Conservation (phyloP, 139 green algal species). For the Asterochloris erici region DNA sequence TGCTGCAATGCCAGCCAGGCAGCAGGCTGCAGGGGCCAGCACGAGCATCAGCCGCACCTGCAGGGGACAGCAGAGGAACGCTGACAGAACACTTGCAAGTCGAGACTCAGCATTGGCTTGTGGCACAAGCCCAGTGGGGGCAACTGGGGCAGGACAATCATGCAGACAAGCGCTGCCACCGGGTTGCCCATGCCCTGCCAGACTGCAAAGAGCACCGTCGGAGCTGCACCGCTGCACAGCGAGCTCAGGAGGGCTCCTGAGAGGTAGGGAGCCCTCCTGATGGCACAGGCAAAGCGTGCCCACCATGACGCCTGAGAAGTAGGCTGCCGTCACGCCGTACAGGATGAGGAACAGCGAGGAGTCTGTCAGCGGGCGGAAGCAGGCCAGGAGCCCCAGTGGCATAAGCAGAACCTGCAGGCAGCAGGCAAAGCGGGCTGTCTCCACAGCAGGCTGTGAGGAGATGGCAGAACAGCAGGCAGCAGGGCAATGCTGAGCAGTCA, state of each 20-base stretch:
- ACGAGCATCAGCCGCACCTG: conserved; percentile 96
- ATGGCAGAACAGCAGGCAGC: not conserved
- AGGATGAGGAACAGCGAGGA: conserved; percentile 89
- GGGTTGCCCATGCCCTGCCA: too few species aligned
- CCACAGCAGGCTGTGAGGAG: conserved; percentile 15
- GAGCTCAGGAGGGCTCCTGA: conserved; percentile 68
- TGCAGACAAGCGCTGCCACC: too few species aligned
- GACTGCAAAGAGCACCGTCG: too few species aligned
- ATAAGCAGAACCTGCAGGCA: conserved; percentile 40
- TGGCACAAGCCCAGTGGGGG: too few species aligned
- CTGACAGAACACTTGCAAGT: too few species aligned
- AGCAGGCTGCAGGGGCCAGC: conserved; percentile 90
- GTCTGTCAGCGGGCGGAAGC: conserved; percentile 79
- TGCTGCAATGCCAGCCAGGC: conserved; percentile 80
- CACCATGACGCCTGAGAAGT: conserved; percentile 94
- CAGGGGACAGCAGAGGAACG: too few species aligned
- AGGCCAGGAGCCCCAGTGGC: conserved; percentile 72
- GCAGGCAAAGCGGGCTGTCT: conserved; percentile 22
- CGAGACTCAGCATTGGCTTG: too few species aligned
- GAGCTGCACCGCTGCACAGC: not conserved
- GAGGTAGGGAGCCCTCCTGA: conserved; percentile 88
- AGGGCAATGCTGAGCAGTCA: too few species aligned
- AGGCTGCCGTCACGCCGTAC: conserved; percentile 90
- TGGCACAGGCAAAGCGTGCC: not conserved
- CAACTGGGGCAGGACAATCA: too few species aligned